Base-by-base conservation (phyloP, 2,329 filamentous ascomycete species). In the Xylariaceae sp. region DNA sequence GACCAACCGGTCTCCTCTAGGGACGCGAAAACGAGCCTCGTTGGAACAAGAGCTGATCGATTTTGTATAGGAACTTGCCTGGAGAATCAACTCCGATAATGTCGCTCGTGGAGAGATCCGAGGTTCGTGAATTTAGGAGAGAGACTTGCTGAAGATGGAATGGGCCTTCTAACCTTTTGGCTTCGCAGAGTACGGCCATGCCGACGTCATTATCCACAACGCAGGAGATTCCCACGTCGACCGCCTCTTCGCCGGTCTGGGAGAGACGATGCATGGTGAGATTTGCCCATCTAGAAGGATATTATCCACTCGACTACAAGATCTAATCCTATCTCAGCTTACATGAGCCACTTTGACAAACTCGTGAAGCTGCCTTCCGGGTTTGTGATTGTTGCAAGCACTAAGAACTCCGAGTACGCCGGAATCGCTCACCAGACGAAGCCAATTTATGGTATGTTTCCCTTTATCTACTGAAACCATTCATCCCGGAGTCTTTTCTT, bases 311-410 rank as follows among this genome's bases (percentile, higher is more conserved):
- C n/a, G n/a, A n/a, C n/a, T n/a, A n/a, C n/a, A n/a, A n/a, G n/a
- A n/a, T n/a, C n/a, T n/a, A n/a, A n/a, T 24, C 28, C 46, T 17
- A 6, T 33, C 6, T 3, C 28, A 61, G 62, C 91, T 12, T 94
- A 85, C 82, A 97, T 97, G 93, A 90, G 85, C 65, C 94, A 98
- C 73, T 88, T 87, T 56, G 92, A 97, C 76, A 96, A 96, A 80
- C 83, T 98, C 9, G 82, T 82, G 34, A 78, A 82, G 53, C 79
- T 96, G 34, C 93, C 93, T 7, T 78, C 87, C 31, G 84, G 81
- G 36, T 96, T 96, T 72, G 76, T 84, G 58, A 86, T 82, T 14
- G 85, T 96, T 66, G 92, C 90, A 47, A 88, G 81, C 4, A 94
- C 92, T 2, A 71, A 79, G 47, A 96, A 95, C 76, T 87, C 90